Base-by-base conservation (phyloP, 768 basidiomycete species). In the Sporobolomyces roseus region DNA sequence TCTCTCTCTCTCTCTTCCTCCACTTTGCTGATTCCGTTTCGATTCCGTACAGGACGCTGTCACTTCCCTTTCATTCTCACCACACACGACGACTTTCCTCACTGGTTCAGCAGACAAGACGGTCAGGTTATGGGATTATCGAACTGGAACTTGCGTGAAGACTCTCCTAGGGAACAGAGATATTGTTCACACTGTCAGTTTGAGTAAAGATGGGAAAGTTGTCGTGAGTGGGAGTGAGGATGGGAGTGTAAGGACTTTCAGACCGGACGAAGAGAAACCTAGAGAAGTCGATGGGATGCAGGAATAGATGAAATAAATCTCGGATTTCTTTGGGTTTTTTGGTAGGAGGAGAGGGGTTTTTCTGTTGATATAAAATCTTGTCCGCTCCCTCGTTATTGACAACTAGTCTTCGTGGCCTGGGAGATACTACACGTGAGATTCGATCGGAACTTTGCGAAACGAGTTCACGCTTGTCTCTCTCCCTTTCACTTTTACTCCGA, bases 171-270 rank as follows among this genome's bases (percentile, higher is more conserved):
- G 93, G 2, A 93, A 98, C 74, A 83, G 81, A 23, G 90, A 84
- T 0, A 83, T 89, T 0, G 83, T 98, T 8, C 84, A 94, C 32
- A 84, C 83, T 43, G 87, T 90, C 1, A 84, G 88, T 1, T 81
- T 94, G 2, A 89, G 87, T 17, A 76, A 86, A 52, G 81, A 83
- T 30, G 89, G 89, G 1, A 85, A 78, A 55, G 76, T 90, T 1
- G 82, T 94, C 1, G 83, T 96, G 63, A 92, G 89, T 77, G 96
- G 87, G 0, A 89, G 91, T 4, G 96, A 99, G 77, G 94, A 98
- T 71, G 89, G 90, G 1, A 81, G 84, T 0, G 92, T 90, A 76
- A 81, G 90, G 55, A 90, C 96, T 38, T 98, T 86, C 75, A 85
- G 85, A 4, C 58, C 68, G 43, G 61, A 67, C 38, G 52, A 52